Percentiles rank a stretch among this genome's conserved stretches.
phyloP scores from a whole-genome alignment of 2,329 filamentous ascomycete genomes.

The Penicillium sclerotiorum region DNA sequence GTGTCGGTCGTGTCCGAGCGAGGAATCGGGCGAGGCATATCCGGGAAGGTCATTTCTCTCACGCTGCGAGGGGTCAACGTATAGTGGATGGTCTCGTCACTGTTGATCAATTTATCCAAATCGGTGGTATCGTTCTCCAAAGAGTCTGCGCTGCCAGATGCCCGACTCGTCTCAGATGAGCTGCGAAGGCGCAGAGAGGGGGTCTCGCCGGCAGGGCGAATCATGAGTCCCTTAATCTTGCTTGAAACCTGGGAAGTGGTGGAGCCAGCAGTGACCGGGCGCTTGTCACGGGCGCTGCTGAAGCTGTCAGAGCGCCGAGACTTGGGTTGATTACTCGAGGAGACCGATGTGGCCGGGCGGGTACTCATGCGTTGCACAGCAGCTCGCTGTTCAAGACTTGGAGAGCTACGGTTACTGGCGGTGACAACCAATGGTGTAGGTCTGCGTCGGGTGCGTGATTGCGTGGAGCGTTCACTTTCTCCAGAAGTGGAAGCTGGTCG shows the following conservation, averaged over 20 bases:
- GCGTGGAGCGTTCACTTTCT: conserved; percentile 31
- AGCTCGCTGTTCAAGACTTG: conserved; percentile 37
- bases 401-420: conserved; percentile 26
- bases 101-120: conserved; percentile 79
- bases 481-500: conserved; percentile 32
- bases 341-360: conserved; percentile 33
- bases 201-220: conserved; percentile 32
- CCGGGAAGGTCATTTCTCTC: conserved; percentile 66
- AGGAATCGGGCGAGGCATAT: conserved; percentile 34
- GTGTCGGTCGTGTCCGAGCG: conserved; percentile 40
- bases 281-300: conserved; percentile 40
- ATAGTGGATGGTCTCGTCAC: conserved; percentile 79
- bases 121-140: conserved; percentile 62
- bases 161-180: conserved; percentile 40
- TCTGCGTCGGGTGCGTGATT: conserved; percentile 29
- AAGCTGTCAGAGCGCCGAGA: conserved; percentile 45
- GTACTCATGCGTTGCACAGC: conserved; percentile 44
- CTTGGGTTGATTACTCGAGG: conserved; percentile 29
- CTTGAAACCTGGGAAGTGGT: conserved; percentile 43
- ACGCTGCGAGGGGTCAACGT: conserved; percentile 79
- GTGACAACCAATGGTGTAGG: conserved; percentile 29
- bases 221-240: conserved; percentile 48
- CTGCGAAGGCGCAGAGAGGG: conserved; percentile 35
- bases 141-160: conserved; percentile 33
- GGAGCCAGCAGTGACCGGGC: conserved; percentile 44